These are phyloP conservation scores for Rubroboletus pulcherrimus DNA, from an alignment of 768 basidiomycete genomes.

Conservation along the genomic window DNA sequence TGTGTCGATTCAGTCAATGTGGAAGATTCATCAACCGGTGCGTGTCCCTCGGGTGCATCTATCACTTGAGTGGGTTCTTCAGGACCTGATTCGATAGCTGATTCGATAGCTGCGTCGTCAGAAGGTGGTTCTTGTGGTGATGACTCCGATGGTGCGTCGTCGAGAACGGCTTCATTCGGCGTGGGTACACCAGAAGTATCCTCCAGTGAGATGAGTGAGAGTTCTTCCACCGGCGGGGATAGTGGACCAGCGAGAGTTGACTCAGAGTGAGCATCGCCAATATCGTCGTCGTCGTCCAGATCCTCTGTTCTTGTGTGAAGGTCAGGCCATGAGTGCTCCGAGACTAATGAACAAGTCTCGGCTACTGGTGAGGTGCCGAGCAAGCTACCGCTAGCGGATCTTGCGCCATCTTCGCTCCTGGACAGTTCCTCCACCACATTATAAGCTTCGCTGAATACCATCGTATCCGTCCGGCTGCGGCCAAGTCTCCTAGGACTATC, in stretches of 20 bases:
- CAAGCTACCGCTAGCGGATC: background rate
- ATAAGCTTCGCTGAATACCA: slow-evolving; percentile 56
- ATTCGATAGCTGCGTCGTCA: slow-evolving; percentile 8
- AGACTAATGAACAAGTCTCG: slow-evolving; percentile 10
- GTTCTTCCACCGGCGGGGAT: slow-evolving; percentile 29
- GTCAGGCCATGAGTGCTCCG: slow-evolving; percentile 11
- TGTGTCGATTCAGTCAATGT: slow-evolving; percentile 2
- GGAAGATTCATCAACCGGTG: background rate
- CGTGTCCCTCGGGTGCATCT: background rate
- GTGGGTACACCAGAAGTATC: slow-evolving; percentile 5
- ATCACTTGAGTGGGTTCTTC: slow-evolving; percentile 7
- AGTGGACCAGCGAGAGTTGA: slow-evolving; percentile 11
- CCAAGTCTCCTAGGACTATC: slow-evolving; percentile 47
- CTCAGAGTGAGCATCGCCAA: slow-evolving; percentile 22
- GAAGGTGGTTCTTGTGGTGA: background rate
- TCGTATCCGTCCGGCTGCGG: slow-evolving; percentile 66
- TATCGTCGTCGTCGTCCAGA: slow-evolving; percentile 23
- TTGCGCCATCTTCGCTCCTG: slow-evolving; percentile 11
- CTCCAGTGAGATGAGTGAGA: slow-evolving; percentile 26
- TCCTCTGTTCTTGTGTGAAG: slow-evolving; percentile 16
- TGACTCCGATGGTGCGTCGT: slow-evolving; percentile 2
- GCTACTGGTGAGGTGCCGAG: slow-evolving; percentile 9
- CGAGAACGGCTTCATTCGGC: background rate
- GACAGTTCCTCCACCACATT: slow-evolving; percentile 39
- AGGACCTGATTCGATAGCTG: slow-evolving; percentile 3